Evolutionary conservation across 2,329 filamentous ascomycete species (phyloP), one percentile per base, ranked within the genome.

Genomic region (Arthrobotrys sphaeroides): DNA sequence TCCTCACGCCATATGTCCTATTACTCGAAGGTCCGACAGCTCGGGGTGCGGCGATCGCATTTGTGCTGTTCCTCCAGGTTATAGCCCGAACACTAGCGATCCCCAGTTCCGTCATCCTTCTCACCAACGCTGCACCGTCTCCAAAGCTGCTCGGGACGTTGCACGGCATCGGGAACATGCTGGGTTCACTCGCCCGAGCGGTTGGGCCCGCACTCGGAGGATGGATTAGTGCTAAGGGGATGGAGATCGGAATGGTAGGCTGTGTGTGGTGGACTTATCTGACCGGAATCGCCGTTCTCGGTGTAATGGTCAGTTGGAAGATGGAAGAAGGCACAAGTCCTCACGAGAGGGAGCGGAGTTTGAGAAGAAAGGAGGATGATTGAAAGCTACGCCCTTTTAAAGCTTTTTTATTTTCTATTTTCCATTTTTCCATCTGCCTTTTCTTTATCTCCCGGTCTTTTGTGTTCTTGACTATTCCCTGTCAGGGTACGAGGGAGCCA

Each of bases 1-100:
- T 88, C 10, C 80, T 90, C 7, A 86, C 90, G 38, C 92, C 91
- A 0, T 93, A 89, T 80, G 85, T 94, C 31, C 84, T 93, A 0
- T 90, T 90, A 0, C 87, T 88, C 1, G 84, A 84, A 57, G 85
- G 85, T 1, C 88, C 89, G 0, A 61, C 85, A 3, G 82, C 83
- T 43, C 84, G 93, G 36, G 93, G 91, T 90, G 78, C 87, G 0
- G 86, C 88, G 0, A 89, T 93, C 18, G 85, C 86, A 0, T 80
- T 87, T 1, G 89, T 92, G 0, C 84, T 92, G 0, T 84, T 88
- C 16, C 81, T 93, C 10, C 91, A 94, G 80, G 91, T 93, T 10
- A 84, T 90, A 4, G 91, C 90, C 0, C 86, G 91, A 24, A 94
- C 91, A 0, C 91, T 94, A 78, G 87, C 86, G 0, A 82, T 88